Evolutionary conservation across 805 yeast genomes (phyloP).

Genomic region (Isabelozyma pseudorhagii): DNA sequence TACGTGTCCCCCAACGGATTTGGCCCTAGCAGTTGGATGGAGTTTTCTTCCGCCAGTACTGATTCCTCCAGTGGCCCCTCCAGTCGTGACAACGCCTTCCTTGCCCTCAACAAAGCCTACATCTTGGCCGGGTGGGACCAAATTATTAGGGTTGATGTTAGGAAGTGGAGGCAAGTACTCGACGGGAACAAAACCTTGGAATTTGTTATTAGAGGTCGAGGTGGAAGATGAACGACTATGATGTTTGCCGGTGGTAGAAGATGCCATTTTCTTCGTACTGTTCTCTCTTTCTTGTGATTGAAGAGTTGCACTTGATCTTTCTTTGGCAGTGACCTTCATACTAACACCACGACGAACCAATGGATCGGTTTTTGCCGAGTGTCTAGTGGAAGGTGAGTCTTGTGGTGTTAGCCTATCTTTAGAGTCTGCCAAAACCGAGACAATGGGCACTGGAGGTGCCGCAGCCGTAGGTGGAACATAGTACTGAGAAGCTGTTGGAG

Average conservation of each 20-base stretch:
- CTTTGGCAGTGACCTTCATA: constrained; percentile 58
- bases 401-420: constrained; percentile 10
- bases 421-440: constrained; percentile 6
- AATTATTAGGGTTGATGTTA: constrained; percentile 27
- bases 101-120: not conserved
- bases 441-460: constrained; percentile 8
- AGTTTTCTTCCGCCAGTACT: constrained; percentile 25
- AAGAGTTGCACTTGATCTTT: constrained; percentile 26
- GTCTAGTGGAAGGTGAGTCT: constrained; percentile 2
- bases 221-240: constrained; percentile 16
- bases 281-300: too few relatives aligned
- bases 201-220: constrained; percentile 16
- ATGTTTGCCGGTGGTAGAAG: not conserved
- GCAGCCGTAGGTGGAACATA: not conserved
- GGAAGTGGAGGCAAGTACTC: constrained; percentile 46
- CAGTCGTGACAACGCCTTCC: constrained; percentile 1
- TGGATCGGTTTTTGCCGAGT: constrained; percentile 27
- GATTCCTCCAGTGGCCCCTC: constrained; percentile 2
- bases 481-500: too few relatives aligned
- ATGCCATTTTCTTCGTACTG: not conserved
- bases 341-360: constrained; percentile 60
- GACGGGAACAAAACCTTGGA: constrained; percentile 40
- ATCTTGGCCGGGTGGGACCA: constrained; percentile 6
- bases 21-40: constrained; percentile 87
- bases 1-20: constrained; percentile 75